Base-by-base conservation (phyloP, 208 protist species). In the Angomonas deanei region DNA sequence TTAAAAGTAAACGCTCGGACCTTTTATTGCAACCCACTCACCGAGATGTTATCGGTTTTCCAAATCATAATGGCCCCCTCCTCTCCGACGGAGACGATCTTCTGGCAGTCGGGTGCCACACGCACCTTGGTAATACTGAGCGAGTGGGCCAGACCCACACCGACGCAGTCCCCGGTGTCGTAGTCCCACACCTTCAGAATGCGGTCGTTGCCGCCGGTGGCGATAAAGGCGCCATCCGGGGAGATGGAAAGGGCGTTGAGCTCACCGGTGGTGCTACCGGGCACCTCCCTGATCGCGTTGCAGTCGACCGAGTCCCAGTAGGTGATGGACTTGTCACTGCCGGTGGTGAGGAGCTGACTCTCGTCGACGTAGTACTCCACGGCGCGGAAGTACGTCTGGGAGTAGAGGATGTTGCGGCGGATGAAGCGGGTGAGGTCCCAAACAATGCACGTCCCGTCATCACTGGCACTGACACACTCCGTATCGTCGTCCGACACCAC, bases 231-330 rank as follows among this genome's bases (percentile, higher is more conserved):
- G 10, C 94, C 94, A 64, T 96, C 86, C 0, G 82, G 61, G 1
- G 82, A 80, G 52, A 98, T 88, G 49, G 90, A 94, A 13, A 98
- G 68, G 31, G 86, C 67, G 82, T 97, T 96, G 38, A 98, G 64
- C 75, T 97, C 94, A n/a, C 85, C 91, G 1, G 76, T 88, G 48
- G 85, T 86, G 52, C 90, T 96, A 28, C 88, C 94, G 17, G 87
- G 66, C 30, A 98, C 61, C 71, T 98, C 93, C 26, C 97, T 89
- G 56, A 98, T 97, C 26, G 91, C 84, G 30, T 73, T 78, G 70
- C 96, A 97, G 64, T 98, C 95, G 33, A 93, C 91, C 1, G 80
- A 76, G 78, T 98, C 97, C 95, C 96, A 98, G 80, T 97, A 98
- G 23, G 82, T 93, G 55, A 98, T 89, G 70, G 73, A 93, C 63